Percentiles rank a stretch among this genome's conserved stretches.
phyloP scores from a whole-genome alignment of 208 protist genomes.

The Crithidia fasciculata region DNA sequence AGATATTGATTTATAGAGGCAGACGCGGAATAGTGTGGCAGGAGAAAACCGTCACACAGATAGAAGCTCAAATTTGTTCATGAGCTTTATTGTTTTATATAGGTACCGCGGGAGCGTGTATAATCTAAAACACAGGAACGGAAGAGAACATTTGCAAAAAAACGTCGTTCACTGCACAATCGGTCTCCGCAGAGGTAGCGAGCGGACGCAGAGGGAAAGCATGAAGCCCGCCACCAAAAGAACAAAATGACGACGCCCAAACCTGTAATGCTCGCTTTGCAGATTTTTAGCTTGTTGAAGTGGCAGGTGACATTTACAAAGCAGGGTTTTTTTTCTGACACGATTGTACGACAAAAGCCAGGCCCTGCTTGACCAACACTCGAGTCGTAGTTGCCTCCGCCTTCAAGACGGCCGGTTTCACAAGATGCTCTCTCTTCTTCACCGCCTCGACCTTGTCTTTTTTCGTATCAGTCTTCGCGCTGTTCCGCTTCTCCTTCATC shows the following conservation, averaged over 20 bases:
- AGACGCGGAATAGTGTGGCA: too few relatives aligned
- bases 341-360: conserved; percentile 29
- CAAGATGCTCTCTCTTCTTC: neutral
- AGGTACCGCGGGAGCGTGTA: too few relatives aligned
- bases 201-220: too few relatives aligned
- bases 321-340: conserved; percentile 1
- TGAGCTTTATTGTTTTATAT: too few relatives aligned
- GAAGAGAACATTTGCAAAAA: too few relatives aligned
- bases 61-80: too few relatives aligned
- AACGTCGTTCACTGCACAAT: too few relatives aligned
- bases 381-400: conserved; percentile 8
- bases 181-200: too few relatives aligned
- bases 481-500: conserved; percentile 47
- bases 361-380: conserved; percentile 32
- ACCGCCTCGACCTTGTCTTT: neutral
- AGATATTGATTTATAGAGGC: neutral
- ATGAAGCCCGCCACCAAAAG: too few relatives aligned
- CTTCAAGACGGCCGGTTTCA: conserved; percentile 11
- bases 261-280: neutral
- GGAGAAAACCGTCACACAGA: too few relatives aligned
- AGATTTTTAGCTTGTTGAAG: neutral
- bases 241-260: neutral
- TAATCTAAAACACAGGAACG: too few relatives aligned
- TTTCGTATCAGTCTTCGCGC: conserved; percentile 7
- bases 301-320: neutral